These are phyloP conservation scores for Moniliella sp. DNA, from an alignment of 1,284 basidiomycete genomes.

Conservation along the genomic window DNA sequence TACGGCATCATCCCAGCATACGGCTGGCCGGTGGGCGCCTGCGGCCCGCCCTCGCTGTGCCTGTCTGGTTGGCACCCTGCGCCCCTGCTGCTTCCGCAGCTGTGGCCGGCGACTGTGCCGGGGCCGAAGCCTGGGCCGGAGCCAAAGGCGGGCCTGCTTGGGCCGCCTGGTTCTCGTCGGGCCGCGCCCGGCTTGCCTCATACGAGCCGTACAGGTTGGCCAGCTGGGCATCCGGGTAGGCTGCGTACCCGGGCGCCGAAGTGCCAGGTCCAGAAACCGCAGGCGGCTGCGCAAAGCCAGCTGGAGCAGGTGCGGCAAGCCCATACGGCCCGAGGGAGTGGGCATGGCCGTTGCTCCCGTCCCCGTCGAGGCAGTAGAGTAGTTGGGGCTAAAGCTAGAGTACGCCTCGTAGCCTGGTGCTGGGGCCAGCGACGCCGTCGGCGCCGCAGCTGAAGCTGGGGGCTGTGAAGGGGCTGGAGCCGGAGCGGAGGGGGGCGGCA, in stretches of 20 bases:
- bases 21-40: constrained; percentile 12
- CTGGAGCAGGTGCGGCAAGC: too few relatives aligned
- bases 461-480: constrained; percentile 4
- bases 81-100: constrained; percentile 7
- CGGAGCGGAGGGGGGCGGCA: constrained; percentile 6
- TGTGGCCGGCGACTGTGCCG: constrained; percentile 10
- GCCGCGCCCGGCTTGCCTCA: constrained; percentile 4
- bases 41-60: too few relatives aligned
- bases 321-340: not conserved
- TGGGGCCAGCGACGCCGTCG: constrained; percentile 1
- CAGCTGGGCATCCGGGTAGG: too few relatives aligned
- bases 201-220: not conserved
- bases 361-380: constrained; percentile 4
- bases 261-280: too few relatives aligned
- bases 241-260: too few relatives aligned
- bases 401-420: not conserved
- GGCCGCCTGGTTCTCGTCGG: constrained; percentile 6
- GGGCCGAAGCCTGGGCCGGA: constrained; percentile 6
- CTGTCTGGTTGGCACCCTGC: constrained; percentile 9
- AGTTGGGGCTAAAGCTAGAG: constrained; percentile 11
- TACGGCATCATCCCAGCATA: constrained; percentile 32
- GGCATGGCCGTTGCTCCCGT: not conserved
- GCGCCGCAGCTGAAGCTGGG: constrained; percentile 3
- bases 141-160: constrained; percentile 5
- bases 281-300: too few relatives aligned